phyloP scores from a whole-genome alignment of 345 rosid genomes.

The Salix viminalis region DNA sequence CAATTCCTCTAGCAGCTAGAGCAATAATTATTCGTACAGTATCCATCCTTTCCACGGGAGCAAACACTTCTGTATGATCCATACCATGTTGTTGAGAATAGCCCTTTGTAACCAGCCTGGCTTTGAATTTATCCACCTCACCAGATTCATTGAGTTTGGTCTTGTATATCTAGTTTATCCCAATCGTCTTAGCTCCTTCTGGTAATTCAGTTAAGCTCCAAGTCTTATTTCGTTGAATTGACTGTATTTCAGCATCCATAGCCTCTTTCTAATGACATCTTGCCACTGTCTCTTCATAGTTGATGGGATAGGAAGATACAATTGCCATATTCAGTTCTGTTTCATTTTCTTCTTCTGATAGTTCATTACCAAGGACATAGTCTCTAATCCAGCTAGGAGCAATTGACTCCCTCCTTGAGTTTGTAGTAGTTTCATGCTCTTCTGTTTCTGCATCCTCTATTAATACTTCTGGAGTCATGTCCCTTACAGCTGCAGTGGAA shows the following conservation, averaged over 20 bases:
- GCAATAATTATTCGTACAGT: neutral
- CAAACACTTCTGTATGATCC: no score
- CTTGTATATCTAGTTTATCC: no score
- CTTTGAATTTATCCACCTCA: no score
- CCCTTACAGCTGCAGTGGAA: neutral
- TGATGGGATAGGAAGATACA: neutral
- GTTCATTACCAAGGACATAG: neutral
- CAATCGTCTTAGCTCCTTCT: neutral
- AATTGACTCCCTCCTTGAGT: neutral
- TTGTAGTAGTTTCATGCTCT: no score
- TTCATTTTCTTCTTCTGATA: neutral
- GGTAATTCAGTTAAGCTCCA: neutral
- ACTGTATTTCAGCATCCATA: neutral
- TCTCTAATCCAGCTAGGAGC: neutral
- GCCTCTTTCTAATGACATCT: neutral
- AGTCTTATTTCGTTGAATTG: neutral
- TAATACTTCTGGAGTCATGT: neutral
- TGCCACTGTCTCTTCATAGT: neutral
- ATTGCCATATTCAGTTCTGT: no score
- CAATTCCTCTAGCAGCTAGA: neutral
- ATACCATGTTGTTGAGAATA: no score
- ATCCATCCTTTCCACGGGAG: neutral
- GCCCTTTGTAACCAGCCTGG: no score
- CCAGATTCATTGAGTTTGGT: no score
- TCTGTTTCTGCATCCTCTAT: neutral